Evolutionary conservation across 1,139 yeast species (phyloP).

Genomic region (Blastobotrys petasosporus): DNA sequence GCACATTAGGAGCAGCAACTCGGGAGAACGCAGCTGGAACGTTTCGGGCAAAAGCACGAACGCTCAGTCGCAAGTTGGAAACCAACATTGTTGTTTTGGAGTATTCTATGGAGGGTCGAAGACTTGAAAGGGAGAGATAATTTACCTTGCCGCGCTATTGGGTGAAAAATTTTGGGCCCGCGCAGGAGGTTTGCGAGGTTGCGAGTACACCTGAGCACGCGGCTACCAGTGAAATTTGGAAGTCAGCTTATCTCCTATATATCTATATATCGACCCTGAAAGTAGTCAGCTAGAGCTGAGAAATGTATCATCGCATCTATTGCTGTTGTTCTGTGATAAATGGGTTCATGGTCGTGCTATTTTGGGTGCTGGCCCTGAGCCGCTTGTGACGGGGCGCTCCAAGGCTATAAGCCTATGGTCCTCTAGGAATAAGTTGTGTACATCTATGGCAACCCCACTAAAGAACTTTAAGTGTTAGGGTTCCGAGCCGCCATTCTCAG

Average conservation of each 20-base stretch:
- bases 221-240: background rate
- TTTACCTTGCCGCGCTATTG: background rate
- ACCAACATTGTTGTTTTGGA: conserved; percentile 2
- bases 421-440: too few species aligned
- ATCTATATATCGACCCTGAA: too few species aligned
- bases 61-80: conserved; percentile 6
- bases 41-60: conserved; percentile 7
- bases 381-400: too few species aligned
- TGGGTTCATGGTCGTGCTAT: too few species aligned
- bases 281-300: too few species aligned
- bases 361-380: too few species aligned
- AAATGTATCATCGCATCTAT: too few species aligned
- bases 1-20: conserved; percentile 14
- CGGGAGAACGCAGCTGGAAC: conserved; percentile 8
- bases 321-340: too few species aligned
- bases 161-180: background rate
- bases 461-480: too few species aligned
- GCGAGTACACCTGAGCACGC: background rate
- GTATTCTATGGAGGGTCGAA: background rate
- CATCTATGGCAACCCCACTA: too few species aligned
- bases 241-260: background rate
- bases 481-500: too few species aligned
- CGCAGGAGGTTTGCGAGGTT: background rate
- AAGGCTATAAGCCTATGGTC: too few species aligned
- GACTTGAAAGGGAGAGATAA: background rate